Percentiles rank a stretch among this genome's conserved stretches.
These are phyloP conservation scores for Kwoniella pini DNA, from an alignment of 768 basidiomycete species.

Conservation along the genomic window DNA sequence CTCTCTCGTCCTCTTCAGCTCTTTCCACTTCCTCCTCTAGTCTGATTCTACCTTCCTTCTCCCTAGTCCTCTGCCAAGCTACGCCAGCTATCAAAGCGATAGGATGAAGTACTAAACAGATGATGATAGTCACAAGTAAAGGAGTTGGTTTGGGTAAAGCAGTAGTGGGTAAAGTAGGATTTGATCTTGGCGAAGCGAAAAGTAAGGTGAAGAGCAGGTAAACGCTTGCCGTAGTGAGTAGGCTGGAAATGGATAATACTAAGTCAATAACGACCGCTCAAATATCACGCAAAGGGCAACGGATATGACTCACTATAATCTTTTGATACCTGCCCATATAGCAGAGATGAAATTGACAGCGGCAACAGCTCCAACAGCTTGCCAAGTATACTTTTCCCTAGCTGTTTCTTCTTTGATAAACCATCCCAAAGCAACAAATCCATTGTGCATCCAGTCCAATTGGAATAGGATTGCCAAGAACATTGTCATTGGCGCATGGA, in stretches of 20 bases:
- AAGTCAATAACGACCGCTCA: too few species aligned
- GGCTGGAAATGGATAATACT: conserved; percentile 56
- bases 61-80: conserved; percentile 51
- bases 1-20: conserved; percentile 36
- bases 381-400: conserved; percentile 63
- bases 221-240: conserved; percentile 29
- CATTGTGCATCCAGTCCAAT: conserved; percentile 63
- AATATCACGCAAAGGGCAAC: too few species aligned
- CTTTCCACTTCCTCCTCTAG: conserved; percentile 54
- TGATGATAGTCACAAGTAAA: conserved; percentile 53
- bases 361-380: conserved; percentile 70
- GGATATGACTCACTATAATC: conserved; percentile 40
- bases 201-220: conserved; percentile 51
- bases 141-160: conserved; percentile 53
- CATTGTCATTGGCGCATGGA: conserved; percentile 73
- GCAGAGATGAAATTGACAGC: conserved; percentile 62
- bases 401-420: conserved; percentile 63
- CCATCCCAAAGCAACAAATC: conserved; percentile 71
- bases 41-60: conserved; percentile 53
- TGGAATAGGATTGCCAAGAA: conserved; percentile 63
- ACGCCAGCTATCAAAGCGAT: conserved; percentile 53
- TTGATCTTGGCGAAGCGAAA: conserved; percentile 47
- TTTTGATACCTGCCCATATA: conserved; percentile 43
- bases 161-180: conserved; percentile 45
- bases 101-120: conserved; percentile 54